phyloP scores from a whole-genome alignment of 2,329 filamentous ascomycete genomes.

The Scedosporium boydii region DNA sequence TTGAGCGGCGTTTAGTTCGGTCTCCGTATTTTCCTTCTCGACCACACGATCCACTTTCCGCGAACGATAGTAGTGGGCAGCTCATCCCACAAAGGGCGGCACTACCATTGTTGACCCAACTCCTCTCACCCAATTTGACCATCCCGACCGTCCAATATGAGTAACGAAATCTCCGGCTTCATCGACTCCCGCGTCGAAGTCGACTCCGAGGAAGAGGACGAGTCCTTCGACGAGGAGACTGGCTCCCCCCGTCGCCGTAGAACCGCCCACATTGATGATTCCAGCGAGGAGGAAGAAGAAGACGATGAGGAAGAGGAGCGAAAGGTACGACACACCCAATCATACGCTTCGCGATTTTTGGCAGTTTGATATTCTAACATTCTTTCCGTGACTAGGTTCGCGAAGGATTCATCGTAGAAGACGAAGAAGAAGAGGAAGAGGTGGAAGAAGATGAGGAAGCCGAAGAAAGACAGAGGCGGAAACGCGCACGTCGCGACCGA shows the following conservation, averaged over 20 bases:
- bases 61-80: background rate
- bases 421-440: constrained; percentile 72
- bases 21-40: background rate
- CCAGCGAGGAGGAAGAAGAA: constrained; percentile 85
- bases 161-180: constrained; percentile 59
- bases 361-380: constrained; percentile 11
- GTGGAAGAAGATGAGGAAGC: constrained; percentile 53
- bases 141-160: constrained; percentile 37
- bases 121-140: background rate
- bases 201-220: constrained; percentile 77
- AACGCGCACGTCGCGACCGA: constrained; percentile 66
- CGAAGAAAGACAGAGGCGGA: constrained; percentile 55
- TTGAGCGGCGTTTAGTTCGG: background rate
- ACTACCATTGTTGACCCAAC: background rate
- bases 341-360: background rate
- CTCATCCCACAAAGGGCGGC: background rate
- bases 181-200: constrained; percentile 80
- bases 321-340: constrained; percentile 39
- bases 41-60: background rate
- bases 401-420: constrained; percentile 93
- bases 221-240: constrained; percentile 70
- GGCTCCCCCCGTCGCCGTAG: constrained; percentile 33
- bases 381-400: constrained; percentile 50
- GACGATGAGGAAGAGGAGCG: constrained; percentile 84
- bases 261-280: constrained; percentile 58